Evolutionary conservation across 345 rosid species (phyloP), one percentile per base, ranked within the genome.

Genomic region (Brassica incana): DNA sequence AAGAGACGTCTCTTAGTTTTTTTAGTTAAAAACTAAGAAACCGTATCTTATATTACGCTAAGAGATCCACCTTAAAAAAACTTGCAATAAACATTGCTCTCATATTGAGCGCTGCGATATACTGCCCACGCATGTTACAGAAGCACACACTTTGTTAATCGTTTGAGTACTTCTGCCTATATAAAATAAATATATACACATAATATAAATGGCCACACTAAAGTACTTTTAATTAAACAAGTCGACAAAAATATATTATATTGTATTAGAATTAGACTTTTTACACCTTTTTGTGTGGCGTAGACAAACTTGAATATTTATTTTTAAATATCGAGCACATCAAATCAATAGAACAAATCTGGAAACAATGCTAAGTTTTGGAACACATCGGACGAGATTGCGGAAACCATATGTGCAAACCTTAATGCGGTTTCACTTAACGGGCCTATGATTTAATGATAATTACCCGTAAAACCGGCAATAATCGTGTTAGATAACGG

Each of bases 101-200:
- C 62, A 67, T 12, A 43, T 65, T 50, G 52, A 30, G 60, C 76
- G 72, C 72, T 78, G 54, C 72, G 62, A 43, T 67, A 18, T 18
- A 74, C 65, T 29, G 32, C 32, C 23, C 82, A 73, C 81, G 38
- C 73, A 72, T 38, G 74, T 66, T 10, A 29, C 32, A 40, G 73
- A 65, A 48, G 70, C 74, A 32, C 70, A 67, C 35, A 73, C 78
- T 74, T 69, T 38, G 72, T 63, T 52, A 61, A 79, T 80, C 83
- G 83, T 80, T 20, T 20, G 83, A 76, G 48, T 70, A 64, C 76
- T 36, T 75, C 29, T 75, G 52, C 67, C 40, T 64, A 52, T 5
- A 23, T 10, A 23, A 4, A 33, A 16, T 45, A 25, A 59, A 40
- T 12, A 48, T 35, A 12, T 20, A 5, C 33, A 63, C 65, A 50